A percentile compares a stretch with the other conserved stretches of the same genome.
Conservation (phyloP, 306 rosid genomes). For the Dicorynia guianensis region DNA sequence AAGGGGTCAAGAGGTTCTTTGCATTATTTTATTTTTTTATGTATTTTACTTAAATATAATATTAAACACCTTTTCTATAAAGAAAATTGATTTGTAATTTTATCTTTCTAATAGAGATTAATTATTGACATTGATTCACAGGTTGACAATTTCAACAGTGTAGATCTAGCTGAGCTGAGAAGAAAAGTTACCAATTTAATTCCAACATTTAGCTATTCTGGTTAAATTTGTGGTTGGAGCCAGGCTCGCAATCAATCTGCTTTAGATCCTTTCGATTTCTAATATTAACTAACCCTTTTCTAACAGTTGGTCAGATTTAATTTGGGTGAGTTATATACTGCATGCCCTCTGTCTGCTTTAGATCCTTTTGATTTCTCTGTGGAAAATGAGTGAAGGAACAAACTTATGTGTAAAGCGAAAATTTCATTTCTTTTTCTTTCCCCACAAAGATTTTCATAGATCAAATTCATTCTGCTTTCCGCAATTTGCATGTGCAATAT, state of each 20-base stretch:
- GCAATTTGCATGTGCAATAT: neutral
- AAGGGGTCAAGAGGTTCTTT: neutral
- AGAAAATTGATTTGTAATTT: too few relatives aligned
- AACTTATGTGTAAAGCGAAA: neutral
- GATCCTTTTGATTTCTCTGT: neutral
- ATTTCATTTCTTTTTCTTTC: neutral
- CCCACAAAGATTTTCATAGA: neutral
- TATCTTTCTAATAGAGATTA: too few relatives aligned
- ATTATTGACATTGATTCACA: slow-evolving; percentile 9
- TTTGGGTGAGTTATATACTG: slow-evolving; percentile 19
- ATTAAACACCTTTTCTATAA: too few relatives aligned
- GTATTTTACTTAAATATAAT: neutral
- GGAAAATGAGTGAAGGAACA: neutral
- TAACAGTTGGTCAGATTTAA: neutral
- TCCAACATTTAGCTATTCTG: slow-evolving; percentile 17
- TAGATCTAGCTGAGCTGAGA: slow-evolving; percentile 38
- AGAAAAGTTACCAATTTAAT: slow-evolving; percentile 42
- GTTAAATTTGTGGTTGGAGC: neutral
- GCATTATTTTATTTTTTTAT: neutral
- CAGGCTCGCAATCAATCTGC: too few relatives aligned
- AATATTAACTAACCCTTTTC: neutral
- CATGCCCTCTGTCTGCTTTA: neutral
- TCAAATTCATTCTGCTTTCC: neutral
- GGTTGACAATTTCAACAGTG: slow-evolving; percentile 33
- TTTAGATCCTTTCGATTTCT: too few relatives aligned